Evolutionary conservation across 805 yeast genomes (phyloP), one percentile per base, ranked within the genome.

Genomic region (Hanseniaspora vineae): DNA sequence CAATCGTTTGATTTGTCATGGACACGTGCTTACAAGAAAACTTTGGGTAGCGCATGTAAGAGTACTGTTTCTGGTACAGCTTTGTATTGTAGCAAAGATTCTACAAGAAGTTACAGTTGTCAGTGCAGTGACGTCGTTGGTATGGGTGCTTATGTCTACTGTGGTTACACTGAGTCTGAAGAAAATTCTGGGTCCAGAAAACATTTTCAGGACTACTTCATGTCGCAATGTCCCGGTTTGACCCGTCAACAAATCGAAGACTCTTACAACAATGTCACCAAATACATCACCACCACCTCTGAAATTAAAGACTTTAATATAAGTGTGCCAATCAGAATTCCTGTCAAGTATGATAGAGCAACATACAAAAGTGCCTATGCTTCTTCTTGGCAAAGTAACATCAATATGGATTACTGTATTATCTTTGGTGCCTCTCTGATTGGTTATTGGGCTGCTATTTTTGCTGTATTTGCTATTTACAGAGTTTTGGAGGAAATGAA

Each of bases 191-290:
- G 15, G 6, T 12, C 37, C 15, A 33, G 37, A 33, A 33, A 33
- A 33, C 37, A 33, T 33, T 33, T 33, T 10, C 49, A 52, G 20
- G n/a, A 45, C 2, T 35, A 42, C 1, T 53, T 49, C 2, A 45
- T 52, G 32, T 59, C 60, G 15, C 42, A 57, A 1, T 48, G 49
- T 15, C 63, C 58, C 12, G 55, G 65, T 20, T 62, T 71, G 47
- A 51, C 61, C 14, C 58, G 53, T 1, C 62, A 74, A 2, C 10
- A 13, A 12, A 33, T 33, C 9, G 37, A 12, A 13, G 37, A 12
- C 15, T 33, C 37, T 13, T 72, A 65, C 49, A 54, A 64, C 2
- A 75, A 75, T 50, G 77, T 76, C 13, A 68, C 77, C 5, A 43
- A 62, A 10, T 68, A 67, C 55, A 52, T 72, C 48, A 59, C 66